Conservation (phyloP, 2,329 filamentous ascomycete species). For the Paracamarosporium sp. region DNA sequence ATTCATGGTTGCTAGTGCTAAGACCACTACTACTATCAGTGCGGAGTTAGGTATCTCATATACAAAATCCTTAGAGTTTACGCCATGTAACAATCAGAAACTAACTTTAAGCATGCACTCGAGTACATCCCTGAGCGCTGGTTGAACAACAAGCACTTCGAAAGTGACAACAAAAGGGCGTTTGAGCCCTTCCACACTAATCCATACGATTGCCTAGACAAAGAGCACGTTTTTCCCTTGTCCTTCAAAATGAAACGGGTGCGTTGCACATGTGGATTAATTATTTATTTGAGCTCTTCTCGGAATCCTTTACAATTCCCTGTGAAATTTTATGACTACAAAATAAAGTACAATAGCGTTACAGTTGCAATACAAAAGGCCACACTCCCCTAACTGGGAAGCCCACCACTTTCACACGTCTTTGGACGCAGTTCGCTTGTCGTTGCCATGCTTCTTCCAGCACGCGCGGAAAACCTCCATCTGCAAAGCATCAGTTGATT, state of each 20-base stretch:
- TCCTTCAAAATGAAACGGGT: background rate
- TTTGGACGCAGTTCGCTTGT: constrained; percentile 79
- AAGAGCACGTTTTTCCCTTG: constrained; percentile 35
- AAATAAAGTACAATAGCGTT: background rate
- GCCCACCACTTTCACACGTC: constrained; percentile 59
- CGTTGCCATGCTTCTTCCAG: constrained; percentile 90
- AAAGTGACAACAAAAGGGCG: constrained; percentile 38
- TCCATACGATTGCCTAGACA: constrained; percentile 47
- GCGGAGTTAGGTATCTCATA: constrained; percentile 47
- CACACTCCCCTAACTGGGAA: background rate
- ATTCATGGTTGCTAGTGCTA: constrained; percentile 53
- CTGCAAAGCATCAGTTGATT: constrained; percentile 55
- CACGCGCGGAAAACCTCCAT: constrained; percentile 90
- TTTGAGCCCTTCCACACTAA: constrained; percentile 55
- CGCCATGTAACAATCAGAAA: constrained; percentile 23
- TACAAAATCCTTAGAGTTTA: constrained; percentile 35
- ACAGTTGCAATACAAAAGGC: background rate
- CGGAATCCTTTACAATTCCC: background rate
- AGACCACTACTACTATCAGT: constrained; percentile 53
- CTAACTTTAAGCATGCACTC: constrained; percentile 44
- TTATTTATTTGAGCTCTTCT: background rate
- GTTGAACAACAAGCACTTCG: constrained; percentile 35
- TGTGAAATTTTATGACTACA: background rate
- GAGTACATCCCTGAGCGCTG: constrained; percentile 52
- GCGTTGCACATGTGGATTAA: background rate